Percentiles rank a stretch among this genome's conserved stretches.
Conservation (phyloP, 1,284 basidiomycete genomes). For the Ganoderma leucocontextum region DNA sequence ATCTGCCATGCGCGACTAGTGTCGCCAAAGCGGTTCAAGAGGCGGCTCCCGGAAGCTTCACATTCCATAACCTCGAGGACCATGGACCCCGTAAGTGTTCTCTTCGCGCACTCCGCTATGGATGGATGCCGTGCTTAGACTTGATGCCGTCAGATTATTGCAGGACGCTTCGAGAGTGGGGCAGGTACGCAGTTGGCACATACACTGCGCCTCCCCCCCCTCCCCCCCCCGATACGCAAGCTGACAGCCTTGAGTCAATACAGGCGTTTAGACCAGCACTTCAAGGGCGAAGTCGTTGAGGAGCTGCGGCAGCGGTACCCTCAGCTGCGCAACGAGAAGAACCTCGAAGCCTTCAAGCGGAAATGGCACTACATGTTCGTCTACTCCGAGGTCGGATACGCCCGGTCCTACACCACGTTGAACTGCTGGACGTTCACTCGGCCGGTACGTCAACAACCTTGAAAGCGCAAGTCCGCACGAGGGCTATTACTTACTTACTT, state of each 20-base stretch:
- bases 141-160: constrained; percentile 67
- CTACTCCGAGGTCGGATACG: constrained; percentile 41
- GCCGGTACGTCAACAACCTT: constrained; percentile 20
- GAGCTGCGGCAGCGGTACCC: constrained; percentile 30
- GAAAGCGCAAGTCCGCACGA: too few relatives aligned
- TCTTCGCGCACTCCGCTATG: too few relatives aligned
- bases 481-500: too few relatives aligned
- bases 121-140: too few relatives aligned
- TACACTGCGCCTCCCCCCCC: too few relatives aligned
- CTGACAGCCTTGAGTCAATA: too few relatives aligned
- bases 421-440: constrained; percentile 38
- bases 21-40: constrained; percentile 52
- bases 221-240: too few relatives aligned
- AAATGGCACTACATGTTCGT: constrained; percentile 43
- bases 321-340: constrained; percentile 26
- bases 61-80: constrained; percentile 82
- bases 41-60: constrained; percentile 59
- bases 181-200: constrained; percentile 7
- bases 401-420: constrained; percentile 37
- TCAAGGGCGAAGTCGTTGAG: constrained; percentile 27
- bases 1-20: constrained; percentile 76
- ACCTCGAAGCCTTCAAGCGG: constrained; percentile 38
- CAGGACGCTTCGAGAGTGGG: constrained; percentile 87
- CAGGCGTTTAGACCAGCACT: constrained; percentile 38
- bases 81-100: constrained; percentile 70